Conservation (phyloP, 345 rosid species). For the Ailanthus altissimus region DNA sequence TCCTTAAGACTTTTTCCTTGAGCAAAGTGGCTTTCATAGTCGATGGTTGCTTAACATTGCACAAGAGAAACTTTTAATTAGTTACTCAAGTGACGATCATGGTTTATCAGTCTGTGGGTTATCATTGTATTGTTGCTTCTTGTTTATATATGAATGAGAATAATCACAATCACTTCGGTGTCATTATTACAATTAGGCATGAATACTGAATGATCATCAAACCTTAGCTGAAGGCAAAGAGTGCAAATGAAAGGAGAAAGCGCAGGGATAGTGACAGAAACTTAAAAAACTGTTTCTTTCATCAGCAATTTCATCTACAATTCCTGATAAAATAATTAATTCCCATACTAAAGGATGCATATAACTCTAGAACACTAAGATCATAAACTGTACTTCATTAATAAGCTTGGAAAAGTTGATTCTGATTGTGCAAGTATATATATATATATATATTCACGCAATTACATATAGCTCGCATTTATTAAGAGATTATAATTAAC, state of each 20-base stretch:
- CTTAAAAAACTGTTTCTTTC: background rate
- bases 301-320: background rate
- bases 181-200: background rate
- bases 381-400: background rate
- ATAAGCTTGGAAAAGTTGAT: background rate
- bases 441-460: constrained; percentile 8
- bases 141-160: background rate
- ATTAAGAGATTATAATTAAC: background rate
- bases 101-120: background rate
- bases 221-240: background rate
- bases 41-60: background rate
- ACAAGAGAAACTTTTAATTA: background rate
- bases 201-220: background rate
- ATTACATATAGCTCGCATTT: background rate
- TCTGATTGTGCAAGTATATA: constrained; percentile 11
- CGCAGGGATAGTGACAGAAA: background rate
- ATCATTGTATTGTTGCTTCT: too few relatives aligned
- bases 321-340: background rate
- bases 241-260: background rate
- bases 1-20: constrained; percentile 21
- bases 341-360: constrained; percentile 16
- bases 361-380: background rate
- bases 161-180: background rate
- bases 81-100: background rate
- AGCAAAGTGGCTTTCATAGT: constrained; percentile 10